Evolutionary conservation across 2,329 filamentous ascomycete genomes (phyloP), one percentile per base, ranked within the genome.

Genomic region (Alternaria gaisen): DNA sequence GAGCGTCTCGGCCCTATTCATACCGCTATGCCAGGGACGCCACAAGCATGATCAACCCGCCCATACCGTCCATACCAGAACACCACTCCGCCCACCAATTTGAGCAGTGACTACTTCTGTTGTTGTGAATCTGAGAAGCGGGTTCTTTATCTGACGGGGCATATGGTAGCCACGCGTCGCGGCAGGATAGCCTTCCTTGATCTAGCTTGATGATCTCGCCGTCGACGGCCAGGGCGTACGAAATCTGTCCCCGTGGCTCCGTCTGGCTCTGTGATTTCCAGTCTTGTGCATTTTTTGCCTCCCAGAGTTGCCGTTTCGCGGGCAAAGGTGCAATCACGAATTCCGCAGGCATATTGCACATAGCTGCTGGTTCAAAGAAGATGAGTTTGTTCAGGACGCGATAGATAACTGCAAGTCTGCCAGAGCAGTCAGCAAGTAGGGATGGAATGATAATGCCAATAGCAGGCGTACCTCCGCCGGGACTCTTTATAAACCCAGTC

Each of bases 21-120:
- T 32, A 4, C 28, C 50, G 26, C 38, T 53, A 53, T 20, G 24
- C 24, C 44, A 73, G 53, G 56, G 78, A 80, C 69, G 81, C 81
- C 71, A 80, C 79, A 69, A 83, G 77, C 79, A 83, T 80, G 18
- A 83, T 72, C 61, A 84, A 71, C 3, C 75, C 77, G 14, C 82
- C 81, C 63, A 84, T 69, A 30, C 76, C 76, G 77, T 83, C 82
- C 78, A 82, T 82, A 4, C 80, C 80, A 5, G 77, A 72, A 56
- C 80, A 83, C 81, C 81, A 83, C 58, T 83, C 80, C 57, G 80
- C 76, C 81, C 81, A 83, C 28, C 44, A 36, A 10, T 42, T 64
- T 71, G 57, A 53, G 34, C 40, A 47, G 54, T n/a, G 16, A 47
- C 43, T 11, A 55, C 60, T 14, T 44, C 53, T 22, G 42, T 11